Conservation (phyloP, 306 rosid genomes). For the Adenanthera pavonina region DNA sequence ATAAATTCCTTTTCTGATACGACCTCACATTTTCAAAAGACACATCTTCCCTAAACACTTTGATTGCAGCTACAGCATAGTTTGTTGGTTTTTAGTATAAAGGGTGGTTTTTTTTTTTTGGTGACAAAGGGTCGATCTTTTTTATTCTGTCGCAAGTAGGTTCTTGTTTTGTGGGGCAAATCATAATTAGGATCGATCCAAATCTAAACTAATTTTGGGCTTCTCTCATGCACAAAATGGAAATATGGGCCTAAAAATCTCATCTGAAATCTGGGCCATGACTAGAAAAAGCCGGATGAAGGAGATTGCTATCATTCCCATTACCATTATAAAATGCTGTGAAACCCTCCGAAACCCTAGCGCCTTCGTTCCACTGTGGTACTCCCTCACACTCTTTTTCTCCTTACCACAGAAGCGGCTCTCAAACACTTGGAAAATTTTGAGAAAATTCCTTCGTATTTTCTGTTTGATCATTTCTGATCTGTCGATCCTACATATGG, state of each 20-base stretch:
- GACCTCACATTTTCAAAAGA: too few species aligned
- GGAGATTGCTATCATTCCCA: too few species aligned
- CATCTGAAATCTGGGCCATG: not conserved
- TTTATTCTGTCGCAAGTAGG: too few species aligned
- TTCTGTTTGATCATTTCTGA: not conserved
- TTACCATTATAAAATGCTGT: not conserved
- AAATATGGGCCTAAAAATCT: not conserved
- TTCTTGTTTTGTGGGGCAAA: not conserved
- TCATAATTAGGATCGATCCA: not conserved
- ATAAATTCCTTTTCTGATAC: too few species aligned
- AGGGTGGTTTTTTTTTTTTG: too few species aligned
- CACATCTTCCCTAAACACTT: too few species aligned
- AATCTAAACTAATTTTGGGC: not conserved
- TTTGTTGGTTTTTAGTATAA: too few species aligned
- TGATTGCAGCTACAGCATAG: too few species aligned
- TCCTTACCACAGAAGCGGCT: not conserved
- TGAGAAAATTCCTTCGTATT: not conserved
- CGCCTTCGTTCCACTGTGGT: conserved; percentile 36
- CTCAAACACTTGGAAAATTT: not conserved
- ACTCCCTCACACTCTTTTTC: not conserved
- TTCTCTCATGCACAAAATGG: not conserved
- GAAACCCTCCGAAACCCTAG: conserved; percentile 42
- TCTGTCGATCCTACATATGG: not conserved
- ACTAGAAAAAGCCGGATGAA: not conserved
- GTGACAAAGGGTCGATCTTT: too few species aligned